A percentile compares a stretch with the other conserved stretches of the same genome.
Conservation (phyloP, 352 stramenopile genomes). For the Globisporangium sylvaticum region DNA sequence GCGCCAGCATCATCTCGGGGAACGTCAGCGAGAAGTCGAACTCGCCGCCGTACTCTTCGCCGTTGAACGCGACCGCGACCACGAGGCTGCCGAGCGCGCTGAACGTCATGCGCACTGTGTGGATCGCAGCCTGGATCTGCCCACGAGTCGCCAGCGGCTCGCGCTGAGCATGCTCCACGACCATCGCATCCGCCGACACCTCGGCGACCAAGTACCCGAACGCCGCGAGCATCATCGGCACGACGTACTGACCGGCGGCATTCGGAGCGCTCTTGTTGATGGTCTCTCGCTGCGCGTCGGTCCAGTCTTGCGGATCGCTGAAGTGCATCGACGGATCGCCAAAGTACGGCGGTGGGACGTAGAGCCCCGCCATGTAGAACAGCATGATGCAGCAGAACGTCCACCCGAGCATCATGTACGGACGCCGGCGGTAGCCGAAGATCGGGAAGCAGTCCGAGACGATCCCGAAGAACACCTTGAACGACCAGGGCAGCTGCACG, state of each 20-base stretch:
- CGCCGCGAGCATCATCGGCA: conserved; percentile 64
- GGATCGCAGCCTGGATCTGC: conserved; percentile 49
- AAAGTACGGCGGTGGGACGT: conserved; percentile 46
- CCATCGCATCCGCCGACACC: conserved; percentile 53
- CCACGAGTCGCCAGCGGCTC: conserved; percentile 47
- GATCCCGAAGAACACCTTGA: conserved; percentile 58
- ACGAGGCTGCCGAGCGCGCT: conserved; percentile 37
- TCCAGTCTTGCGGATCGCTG: conserved; percentile 32
- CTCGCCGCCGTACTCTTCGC: conserved; percentile 45
- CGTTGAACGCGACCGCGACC: conserved; percentile 47
- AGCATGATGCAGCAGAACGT: conserved; percentile 42
- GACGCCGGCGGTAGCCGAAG: conserved; percentile 42
- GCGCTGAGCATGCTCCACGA: conserved; percentile 55
- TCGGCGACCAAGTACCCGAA: conserved; percentile 66
- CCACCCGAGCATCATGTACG: conserved; percentile 64
- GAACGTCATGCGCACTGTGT: conserved; percentile 43
- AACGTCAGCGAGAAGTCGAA: conserved; percentile 55
- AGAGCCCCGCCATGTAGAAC: conserved; percentile 36
- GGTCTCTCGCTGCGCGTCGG: conserved; percentile 23
- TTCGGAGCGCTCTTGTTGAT: conserved; percentile 42
- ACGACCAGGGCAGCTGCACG: conserved; percentile 54
- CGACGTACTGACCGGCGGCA: conserved; percentile 41
- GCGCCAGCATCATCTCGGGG: conserved; percentile 41
- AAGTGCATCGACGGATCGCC: conserved; percentile 30
- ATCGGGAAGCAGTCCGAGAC: conserved; percentile 63